phyloP scores from a whole-genome alignment of 164 flowering plant species.

The Taxillus chinensis region DNA sequence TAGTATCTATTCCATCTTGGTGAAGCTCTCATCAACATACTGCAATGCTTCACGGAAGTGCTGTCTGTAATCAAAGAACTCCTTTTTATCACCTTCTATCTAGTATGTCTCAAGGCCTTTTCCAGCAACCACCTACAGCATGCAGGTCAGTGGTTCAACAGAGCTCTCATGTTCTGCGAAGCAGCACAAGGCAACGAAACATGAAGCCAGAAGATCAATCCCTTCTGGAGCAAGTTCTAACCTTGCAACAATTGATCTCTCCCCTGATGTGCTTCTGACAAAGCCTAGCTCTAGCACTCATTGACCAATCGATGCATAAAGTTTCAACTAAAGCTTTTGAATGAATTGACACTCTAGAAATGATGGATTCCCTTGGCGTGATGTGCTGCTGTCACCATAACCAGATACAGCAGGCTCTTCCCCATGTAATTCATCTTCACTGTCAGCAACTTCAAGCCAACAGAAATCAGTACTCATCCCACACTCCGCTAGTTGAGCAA shows the following conservation, averaged over 20 bases:
- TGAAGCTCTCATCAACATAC: conserved; percentile 93
- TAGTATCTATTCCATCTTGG: conserved; percentile 94
- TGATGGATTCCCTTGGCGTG: too few relatives aligned
- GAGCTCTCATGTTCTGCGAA: not conserved
- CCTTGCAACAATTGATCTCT: conserved; percentile 43
- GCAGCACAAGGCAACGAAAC: not conserved
- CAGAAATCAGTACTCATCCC: too few relatives aligned
- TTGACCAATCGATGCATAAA: conserved; percentile 67
- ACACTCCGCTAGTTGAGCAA: too few relatives aligned
- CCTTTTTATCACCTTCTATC: conserved; percentile 77
- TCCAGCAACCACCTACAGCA: conserved; percentile 83
- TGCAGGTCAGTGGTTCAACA: not conserved
- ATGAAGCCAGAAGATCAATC: not conserved
- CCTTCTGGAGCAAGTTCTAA: conserved; percentile 61
- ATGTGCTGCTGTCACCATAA: too few relatives aligned
- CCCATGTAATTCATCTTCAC: too few relatives aligned
- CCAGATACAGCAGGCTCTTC: too few relatives aligned
- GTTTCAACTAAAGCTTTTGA: too few relatives aligned
- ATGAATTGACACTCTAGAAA: too few relatives aligned
- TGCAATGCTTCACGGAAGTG: conserved; percentile 94
- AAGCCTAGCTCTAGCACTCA: conserved; percentile 19
- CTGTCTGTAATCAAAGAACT: conserved; percentile 92
- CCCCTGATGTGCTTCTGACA: conserved; percentile 38
- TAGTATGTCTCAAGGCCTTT: conserved; percentile 87
- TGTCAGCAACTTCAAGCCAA: too few relatives aligned